Percentiles rank a stretch among this genome's conserved stretches.
These are phyloP conservation scores for Ambrosia hybrid DNA, from an alignment of 140 eudicot species.

Conservation along the genomic window DNA sequence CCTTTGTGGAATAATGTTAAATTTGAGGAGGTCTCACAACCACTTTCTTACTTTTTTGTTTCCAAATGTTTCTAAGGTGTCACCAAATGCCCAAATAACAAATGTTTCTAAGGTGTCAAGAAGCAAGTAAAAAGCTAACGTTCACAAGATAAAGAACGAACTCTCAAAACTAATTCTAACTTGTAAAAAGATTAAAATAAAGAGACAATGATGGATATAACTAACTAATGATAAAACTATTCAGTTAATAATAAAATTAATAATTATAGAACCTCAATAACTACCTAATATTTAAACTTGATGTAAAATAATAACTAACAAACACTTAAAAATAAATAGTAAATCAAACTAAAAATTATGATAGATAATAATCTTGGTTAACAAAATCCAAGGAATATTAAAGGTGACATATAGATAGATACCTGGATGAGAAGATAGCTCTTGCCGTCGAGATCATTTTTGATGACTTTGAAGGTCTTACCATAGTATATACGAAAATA, in stretches of 20 bases:
- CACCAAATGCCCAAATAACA: not conserved
- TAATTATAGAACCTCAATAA: too few relatives aligned
- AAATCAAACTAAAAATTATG: too few relatives aligned
- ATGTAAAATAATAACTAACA: too few relatives aligned
- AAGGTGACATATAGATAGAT: not conserved
- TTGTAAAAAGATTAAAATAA: too few relatives aligned
- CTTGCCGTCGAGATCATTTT: constrained; percentile 85
- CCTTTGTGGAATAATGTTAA: not conserved
- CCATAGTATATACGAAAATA: constrained; percentile 79
- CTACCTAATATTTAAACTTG: too few relatives aligned
- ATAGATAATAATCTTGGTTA: too few relatives aligned
- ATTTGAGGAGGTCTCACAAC: not conserved
- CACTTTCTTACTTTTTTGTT: not conserved
- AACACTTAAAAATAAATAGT: too few relatives aligned
- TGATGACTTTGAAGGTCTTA: constrained; percentile 89
- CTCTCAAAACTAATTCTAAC: too few relatives aligned
- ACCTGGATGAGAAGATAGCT: constrained; percentile 99
- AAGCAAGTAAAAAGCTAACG: not conserved
- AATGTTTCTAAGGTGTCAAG: not conserved
- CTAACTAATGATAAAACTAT: too few relatives aligned
- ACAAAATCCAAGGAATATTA: too few relatives aligned
- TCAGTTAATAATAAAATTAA: too few relatives aligned
- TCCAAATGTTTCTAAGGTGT: not conserved
- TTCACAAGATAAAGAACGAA: not conserved
- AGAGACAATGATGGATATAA: too few relatives aligned